Base-by-base conservation (phyloP, 345 rosid genomes). In the Mercurialis annua region DNA sequence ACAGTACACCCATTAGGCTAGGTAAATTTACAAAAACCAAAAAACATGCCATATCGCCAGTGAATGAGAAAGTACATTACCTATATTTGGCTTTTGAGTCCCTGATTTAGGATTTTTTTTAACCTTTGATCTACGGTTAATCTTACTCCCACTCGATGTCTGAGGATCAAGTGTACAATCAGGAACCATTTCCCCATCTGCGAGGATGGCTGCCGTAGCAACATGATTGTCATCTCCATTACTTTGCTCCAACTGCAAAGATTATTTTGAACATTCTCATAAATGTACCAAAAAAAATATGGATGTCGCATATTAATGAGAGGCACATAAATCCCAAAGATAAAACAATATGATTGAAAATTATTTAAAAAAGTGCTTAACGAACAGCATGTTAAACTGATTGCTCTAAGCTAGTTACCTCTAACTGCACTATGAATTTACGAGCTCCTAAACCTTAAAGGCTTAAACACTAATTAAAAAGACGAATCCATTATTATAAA, bases 171-270 rank as follows among this genome's bases (percentile, higher is more conserved):
- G 68, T 15, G 48, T 40, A 24, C 49, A 69, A 74, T 71, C 65
- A 44, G 68, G 57, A 57, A 73, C 55, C 10, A 75, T 65, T 46
- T 64, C 79, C 47, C 49, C 73, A 43, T 61, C 51, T 43, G 64
- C 73, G 63, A 73, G 24, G 46, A 73, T 69, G 40, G 58, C 47
- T 1, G 68, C 44, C 73, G 70, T 77, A 62, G 74, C 67, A 52
- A 63, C 68, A 50, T 42, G 64, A 64, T 80, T 75, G 65, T 71
- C 76, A 42, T 59, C 59, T 62, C 80, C 76, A 52, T 65, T 69
- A 46, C 46, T 59, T 27, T 66, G 77, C 24, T 63, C 80, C 75
- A 81, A 67, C 90, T 87, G 70, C 27, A 47, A 68, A 30, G n/a
- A 66, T 29, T 33, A 31, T 47, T 56, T 29, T 1, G 21, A 5